Base-by-base conservation (phyloP, 495 filamentous ascomycete species). In the Lepraria neglecta region DNA sequence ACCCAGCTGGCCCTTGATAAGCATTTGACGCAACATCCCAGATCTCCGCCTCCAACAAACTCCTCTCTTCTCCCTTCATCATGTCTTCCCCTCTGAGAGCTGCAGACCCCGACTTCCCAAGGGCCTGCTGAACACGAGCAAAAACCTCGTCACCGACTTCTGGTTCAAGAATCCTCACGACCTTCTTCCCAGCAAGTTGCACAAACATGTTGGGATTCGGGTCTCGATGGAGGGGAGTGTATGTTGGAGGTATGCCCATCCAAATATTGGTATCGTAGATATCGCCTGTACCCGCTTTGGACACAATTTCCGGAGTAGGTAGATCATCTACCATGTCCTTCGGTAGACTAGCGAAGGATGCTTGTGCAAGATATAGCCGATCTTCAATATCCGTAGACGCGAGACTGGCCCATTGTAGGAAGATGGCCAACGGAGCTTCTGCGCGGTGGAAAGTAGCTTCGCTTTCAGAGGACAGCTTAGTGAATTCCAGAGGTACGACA, bases 171-270 rank as follows among this genome's bases (percentile, higher is more conserved):
- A 97, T 64, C n/a, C 92, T 75, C 46, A 96, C 79, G 1, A 75
- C 69, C 69, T 98, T 98, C 64, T 67, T 71, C 4, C 91, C 84
- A 6, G 82, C 81, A 19, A 98, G 71, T 72, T 98, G 94, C 43
- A 89, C 82, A 71, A 97, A 96, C 0, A 96, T 68, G 69, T 98
- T 98, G 9, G 90, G 90, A 66, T 98, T 98, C 0, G 94, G 94
- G 68, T 98, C 94, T 24, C 85, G 79, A 73, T 98, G 94, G 11
- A 95, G 78, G 7, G 94, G 90, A 0, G 94, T 97, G 67, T 87
- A 88, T 0, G 92, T 97, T 2, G 89, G 88, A 38, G 90, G 81
- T 5, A 87, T 74, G 11, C 94, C 94, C 6, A 97, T 79, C 94
- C 94, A 98, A 28, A 98, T 73, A 68, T 86, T 92, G 14, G 85